phyloP scores from a whole-genome alignment of 768 basidiomycete species.

The Auricularia sp. region DNA sequence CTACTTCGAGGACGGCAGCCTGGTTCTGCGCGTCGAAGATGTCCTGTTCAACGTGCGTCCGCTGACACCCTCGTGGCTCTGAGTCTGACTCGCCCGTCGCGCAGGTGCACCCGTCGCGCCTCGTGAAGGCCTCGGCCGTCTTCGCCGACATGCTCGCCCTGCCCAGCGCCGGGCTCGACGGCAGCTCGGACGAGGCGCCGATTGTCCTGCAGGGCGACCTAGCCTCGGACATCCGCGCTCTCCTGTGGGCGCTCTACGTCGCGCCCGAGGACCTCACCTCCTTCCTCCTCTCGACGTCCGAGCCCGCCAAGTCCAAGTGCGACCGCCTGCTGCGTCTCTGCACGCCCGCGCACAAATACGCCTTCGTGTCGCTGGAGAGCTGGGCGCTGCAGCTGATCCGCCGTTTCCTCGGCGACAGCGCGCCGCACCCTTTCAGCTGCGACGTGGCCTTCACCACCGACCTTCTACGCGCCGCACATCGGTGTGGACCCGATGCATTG shows the following conservation, averaged over 20 bases:
- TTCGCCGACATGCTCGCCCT: slow-evolving; percentile 60
- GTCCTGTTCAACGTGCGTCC: slow-evolving; percentile 56
- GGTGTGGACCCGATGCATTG: neutral
- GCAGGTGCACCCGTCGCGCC: slow-evolving; percentile 32
- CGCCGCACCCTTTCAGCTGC: slow-evolving; percentile 41
- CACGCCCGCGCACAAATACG: slow-evolving; percentile 60
- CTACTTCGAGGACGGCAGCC: slow-evolving; percentile 63
- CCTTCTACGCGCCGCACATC: neutral
- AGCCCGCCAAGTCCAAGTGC: slow-evolving; percentile 25
- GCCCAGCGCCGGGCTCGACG: slow-evolving; percentile 45
- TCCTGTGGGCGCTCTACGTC: slow-evolving; percentile 71
- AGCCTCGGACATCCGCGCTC: slow-evolving; percentile 55
- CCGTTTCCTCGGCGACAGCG: slow-evolving; percentile 20
- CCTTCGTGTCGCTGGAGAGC: slow-evolving; percentile 62
- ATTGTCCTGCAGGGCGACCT: slow-evolving; percentile 55
- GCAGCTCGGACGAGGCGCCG: slow-evolving; percentile 51
- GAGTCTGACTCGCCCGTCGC: slow-evolving; percentile 5
- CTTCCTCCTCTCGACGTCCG: slow-evolving; percentile 28
- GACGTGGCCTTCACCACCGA: slow-evolving; percentile 1
- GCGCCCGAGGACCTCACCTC: slow-evolving; percentile 23
- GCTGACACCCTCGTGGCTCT: neutral
- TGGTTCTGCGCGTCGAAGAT: slow-evolving; percentile 50
- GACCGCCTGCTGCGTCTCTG: slow-evolving; percentile 51
- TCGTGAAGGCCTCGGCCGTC: slow-evolving; percentile 54
- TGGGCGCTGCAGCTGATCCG: slow-evolving; percentile 41